Percentiles rank a stretch among this genome's conserved stretches.
These are phyloP conservation scores for Bipolaris zeicola DNA, from an alignment of 2,329 filamentous ascomycete genomes.

Conservation along the genomic window DNA sequence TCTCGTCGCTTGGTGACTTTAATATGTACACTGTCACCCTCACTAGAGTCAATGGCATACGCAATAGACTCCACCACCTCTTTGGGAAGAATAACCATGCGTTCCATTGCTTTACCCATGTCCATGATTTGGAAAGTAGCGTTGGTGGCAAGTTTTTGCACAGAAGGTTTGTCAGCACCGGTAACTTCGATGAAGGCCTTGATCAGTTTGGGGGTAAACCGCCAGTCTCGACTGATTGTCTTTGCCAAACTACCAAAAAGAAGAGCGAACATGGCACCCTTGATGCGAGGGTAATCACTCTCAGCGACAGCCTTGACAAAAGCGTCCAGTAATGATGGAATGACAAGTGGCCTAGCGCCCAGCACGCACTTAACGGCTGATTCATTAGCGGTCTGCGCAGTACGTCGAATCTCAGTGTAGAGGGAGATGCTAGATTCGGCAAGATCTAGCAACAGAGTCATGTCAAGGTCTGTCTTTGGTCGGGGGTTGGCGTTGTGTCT, in stretches of 20 bases:
- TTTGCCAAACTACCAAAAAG: slow-evolving; percentile 87
- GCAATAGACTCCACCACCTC: slow-evolving; percentile 70
- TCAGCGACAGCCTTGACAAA: slow-evolving; percentile 78
- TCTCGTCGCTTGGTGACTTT: slow-evolving; percentile 70
- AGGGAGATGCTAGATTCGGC: slow-evolving; percentile 87
- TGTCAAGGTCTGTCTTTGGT: slow-evolving; percentile 88
- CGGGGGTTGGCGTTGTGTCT: slow-evolving; percentile 91
- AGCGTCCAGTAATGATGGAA: slow-evolving; percentile 81
- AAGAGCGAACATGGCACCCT: slow-evolving; percentile 89
- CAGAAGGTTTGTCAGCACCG: slow-evolving; percentile 89
- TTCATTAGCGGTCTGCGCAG: slow-evolving; percentile 89
- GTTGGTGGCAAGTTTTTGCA: slow-evolving; percentile 83
- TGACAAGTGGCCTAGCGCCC: slow-evolving; percentile 84
- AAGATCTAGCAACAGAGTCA: slow-evolving; percentile 80
- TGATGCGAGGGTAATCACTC: slow-evolving; percentile 88
- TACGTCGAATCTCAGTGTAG: slow-evolving; percentile 94
- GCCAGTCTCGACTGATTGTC: slow-evolving; percentile 90
- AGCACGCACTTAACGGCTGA: slow-evolving; percentile 91
- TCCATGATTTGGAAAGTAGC: slow-evolving; percentile 87
- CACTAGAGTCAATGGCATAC: slow-evolving; percentile 39
- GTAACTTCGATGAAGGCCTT: slow-evolving; percentile 88
- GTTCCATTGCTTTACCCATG: slow-evolving; percentile 86
- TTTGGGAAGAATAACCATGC: slow-evolving; percentile 81
- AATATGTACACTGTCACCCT: slow-evolving; percentile 62
- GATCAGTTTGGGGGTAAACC: slow-evolving; percentile 89